Base-by-base conservation (phyloP, 768 basidiomycete species). In the Russula foetens region DNA sequence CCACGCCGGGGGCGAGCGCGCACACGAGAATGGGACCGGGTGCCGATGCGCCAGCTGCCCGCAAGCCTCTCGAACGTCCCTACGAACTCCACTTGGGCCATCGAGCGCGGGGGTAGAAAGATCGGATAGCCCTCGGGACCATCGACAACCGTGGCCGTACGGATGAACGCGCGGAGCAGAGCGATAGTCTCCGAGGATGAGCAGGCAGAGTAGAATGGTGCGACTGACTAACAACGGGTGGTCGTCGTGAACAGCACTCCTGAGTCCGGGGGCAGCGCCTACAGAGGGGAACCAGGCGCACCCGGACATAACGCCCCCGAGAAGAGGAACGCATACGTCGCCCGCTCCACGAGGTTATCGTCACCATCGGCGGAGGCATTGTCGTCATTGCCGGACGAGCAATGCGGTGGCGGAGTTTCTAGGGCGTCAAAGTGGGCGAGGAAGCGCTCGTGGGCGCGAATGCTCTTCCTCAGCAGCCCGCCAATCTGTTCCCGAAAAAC, bases 11-110 rank as follows among this genome's bases (percentile, higher is more conserved):
- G 19, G 75, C 69, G 8, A 33, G 45, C 26, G 5, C 52, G 47
- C 72, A 71, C 56, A 71, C 70, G 35, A 44, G 82, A 81, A 72
- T 86, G 83, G 1, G 84, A 79, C 60, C 81, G 79, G 5, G 43
- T 39, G 4, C 52, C 52, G 39, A 43, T 4, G 24, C 26, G 39
- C 52, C 38, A 53, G 52, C 11, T 92, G 82, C 67, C 92, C n/a
- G n/a, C n/a, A n/a, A 95, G 81, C 11, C 92, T 81, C 67, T 93
- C 91, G 59, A 93, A 76, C 8, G 90, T 78, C 71, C 94, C 92
- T 59, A 91, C 75, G 66, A 92, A 93, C 73, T 94, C 91, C 11
- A 90, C 90, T 12, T 95, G 92, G 0, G 87, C 84, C 86, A 93
- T 90, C 14, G 90, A 91, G 33, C 92, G 78, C 15, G 92, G 89